Base-by-base conservation (phyloP, 2,329 filamentous ascomycete genomes). In the Scedosporium aurantiacum region DNA sequence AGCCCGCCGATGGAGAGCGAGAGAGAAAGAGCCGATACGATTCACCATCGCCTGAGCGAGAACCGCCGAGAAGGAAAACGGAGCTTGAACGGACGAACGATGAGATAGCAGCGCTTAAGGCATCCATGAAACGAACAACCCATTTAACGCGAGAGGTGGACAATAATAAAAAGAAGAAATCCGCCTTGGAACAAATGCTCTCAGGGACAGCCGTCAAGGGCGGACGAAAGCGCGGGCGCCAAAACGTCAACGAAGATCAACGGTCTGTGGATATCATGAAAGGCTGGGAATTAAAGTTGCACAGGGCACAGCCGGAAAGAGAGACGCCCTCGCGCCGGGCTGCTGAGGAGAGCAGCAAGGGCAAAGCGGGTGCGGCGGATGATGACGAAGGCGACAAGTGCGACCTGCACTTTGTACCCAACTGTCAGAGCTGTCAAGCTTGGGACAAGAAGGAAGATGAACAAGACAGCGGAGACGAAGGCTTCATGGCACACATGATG, bases 331-430 rank as follows among this genome's bases (percentile, higher is more conserved):
- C 50, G 0, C 59, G 40, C 68, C 70, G 12, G 69, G 69, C 37
- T 69, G 18, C 65, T n/a, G 66, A 69, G 5, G 70, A 70, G 4
- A 70, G 68, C 25, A 66, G 66, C 4, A 67, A 67, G 43, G 68
- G 66, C 5, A 64, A 64, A 40, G 61, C 63, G 1, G 62, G 37
- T 5, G 64, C 47, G 18, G 66, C 45, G 3, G 59, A 65, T 70
- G 86, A 87, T 2, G 84, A 88, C 45, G 90, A 95, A 70, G 86
- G 85, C 2, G 81, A 81, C 58, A 79, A 95, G 3, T 99, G 94
- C 70, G 94, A 97, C 71, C 76, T 99, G 41, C 94, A 99, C 72
- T 99, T 97, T 73, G 95, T 99, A 65, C 89, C 89, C 57, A 90
- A 95, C 68, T 99, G 94, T 72, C 91, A 96, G 70, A 96, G 91